Percentiles rank a stretch among this genome's conserved stretches.
Conservation (phyloP, 2,329 filamentous ascomycete species). For the Stachybotrys chlorohalonatus region DNA sequence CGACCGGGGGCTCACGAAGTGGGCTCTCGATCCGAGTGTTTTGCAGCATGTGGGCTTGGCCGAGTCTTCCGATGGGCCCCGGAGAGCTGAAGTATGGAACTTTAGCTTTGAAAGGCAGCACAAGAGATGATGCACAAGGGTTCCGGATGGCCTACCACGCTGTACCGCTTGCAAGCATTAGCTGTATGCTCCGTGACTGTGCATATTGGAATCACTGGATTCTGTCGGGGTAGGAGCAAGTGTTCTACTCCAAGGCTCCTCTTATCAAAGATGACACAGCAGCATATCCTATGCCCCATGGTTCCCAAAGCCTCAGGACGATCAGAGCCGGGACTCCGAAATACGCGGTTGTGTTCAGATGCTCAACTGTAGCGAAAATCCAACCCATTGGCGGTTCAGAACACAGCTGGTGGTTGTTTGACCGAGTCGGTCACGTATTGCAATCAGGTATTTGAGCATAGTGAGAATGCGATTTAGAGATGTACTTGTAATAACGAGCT, state of each 20-base stretch:
- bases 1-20: conserved; percentile 18
- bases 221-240: conserved; percentile 38
- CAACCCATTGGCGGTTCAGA: conserved; percentile 9
- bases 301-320: conserved; percentile 40
- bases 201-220: too few relatives aligned
- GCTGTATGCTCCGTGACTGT: too few relatives aligned
- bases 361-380: conserved; percentile 16
- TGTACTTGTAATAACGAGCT: conserved; percentile 39
- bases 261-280: conserved; percentile 11
- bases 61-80: conserved; percentile 17
- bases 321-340: conserved; percentile 30
- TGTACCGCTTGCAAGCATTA: too few relatives aligned
- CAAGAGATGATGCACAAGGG: neutral
- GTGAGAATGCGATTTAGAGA: conserved; percentile 27
- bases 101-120: conserved; percentile 22
- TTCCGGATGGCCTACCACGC: neutral
- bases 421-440: too few relatives aligned
- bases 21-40: conserved; percentile 27
- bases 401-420: too few relatives aligned
- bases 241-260: conserved; percentile 42
- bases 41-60: conserved; percentile 24
- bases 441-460: conserved; percentile 4
- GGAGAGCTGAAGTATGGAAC: conserved; percentile 20
- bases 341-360: conserved; percentile 13
- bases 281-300: conserved; percentile 50